Evolutionary conservation across 1,139 yeast species (phyloP), one percentile per base, ranked within the genome.

Genomic region (Debaryomycetaceae sp.): DNA sequence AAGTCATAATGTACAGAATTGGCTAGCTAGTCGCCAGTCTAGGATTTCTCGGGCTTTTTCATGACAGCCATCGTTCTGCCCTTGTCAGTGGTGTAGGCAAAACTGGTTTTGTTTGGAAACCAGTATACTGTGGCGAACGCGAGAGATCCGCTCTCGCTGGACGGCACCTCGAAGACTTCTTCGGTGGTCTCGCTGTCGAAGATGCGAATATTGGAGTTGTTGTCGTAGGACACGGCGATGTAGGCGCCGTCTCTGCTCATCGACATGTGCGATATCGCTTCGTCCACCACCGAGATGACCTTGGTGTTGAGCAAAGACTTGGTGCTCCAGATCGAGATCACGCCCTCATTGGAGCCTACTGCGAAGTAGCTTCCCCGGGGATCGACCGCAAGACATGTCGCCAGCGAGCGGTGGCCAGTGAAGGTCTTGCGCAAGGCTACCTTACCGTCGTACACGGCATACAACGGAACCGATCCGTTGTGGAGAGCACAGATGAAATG

Each of bases 321-420:
- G 6, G 78, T 56, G 33, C 70, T 67, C 87, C 89, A 85, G 9
- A 81, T 39, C 17, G 82, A 71, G n/a, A 83, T 74, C 24, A 80
- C 72, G 5, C 92, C 92, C 51, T 85, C 92, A 39, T 75, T 74
- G n/a, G 85, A 71, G 0, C 88, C 92, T 3, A 75, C 75, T 1
- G 78, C 75, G 9, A 84, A 49, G 48, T 61, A 76, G 17, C 62
- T 53, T 0, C 87, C 92, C 40, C 70, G 55, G 1, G 87, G 84
- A 49, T 83, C 89, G 40, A 81, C 63, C 7, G 65, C 64, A 8
- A 82, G 46, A 33, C 75, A 56, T 3, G 78, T 73, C 2, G 78
- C 71, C 0, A 81, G 63, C 1, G 83, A 73, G 33, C 82, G 65
- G 51, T 83, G 87, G 7, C 73, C 74, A 5, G 45, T 43, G 13